Evolutionary conservation across 139 green algal species (phyloP).

Genomic region (Dunaliella primolecta): DNA sequence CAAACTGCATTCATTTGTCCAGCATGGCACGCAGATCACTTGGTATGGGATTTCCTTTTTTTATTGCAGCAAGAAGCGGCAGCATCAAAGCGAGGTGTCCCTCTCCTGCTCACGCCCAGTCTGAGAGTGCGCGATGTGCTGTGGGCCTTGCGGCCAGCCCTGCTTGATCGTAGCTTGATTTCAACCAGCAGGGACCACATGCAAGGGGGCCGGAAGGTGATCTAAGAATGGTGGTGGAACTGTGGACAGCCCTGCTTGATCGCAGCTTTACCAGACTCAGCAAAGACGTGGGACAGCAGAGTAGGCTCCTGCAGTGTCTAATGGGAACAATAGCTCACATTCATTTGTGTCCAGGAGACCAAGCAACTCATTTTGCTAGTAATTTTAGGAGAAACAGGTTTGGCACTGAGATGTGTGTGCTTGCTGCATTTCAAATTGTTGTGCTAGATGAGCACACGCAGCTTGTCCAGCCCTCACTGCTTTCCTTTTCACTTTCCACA

Average conservation of each 20-base stretch:
- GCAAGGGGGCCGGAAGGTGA: neutral
- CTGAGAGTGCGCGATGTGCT: neutral
- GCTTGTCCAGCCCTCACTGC: neutral
- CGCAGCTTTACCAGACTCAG: neutral
- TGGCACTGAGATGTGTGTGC: too few species aligned
- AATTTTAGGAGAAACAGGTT: too few species aligned
- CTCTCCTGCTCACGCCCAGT: neutral
- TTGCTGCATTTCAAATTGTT: too few species aligned
- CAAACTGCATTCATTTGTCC: neutral
- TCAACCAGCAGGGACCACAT: neutral
- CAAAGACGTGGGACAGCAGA: neutral
- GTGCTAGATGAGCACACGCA: neutral
- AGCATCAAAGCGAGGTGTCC: neutral
- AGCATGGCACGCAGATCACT: neutral
- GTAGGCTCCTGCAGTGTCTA: neutral
- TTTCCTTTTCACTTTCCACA: neutral
- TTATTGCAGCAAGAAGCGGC: slow-evolving; percentile 16
- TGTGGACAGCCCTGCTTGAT: neutral
- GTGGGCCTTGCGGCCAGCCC: neutral
- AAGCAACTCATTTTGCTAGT: too few species aligned
- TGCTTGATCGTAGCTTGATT: neutral
- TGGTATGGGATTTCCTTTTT: neutral
- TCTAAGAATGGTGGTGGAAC: neutral
- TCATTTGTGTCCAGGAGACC: too few species aligned
- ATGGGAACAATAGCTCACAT: neutral